Base-by-base conservation (phyloP, 352 stramenopile species). In the Phytophthora sp. region DNA sequence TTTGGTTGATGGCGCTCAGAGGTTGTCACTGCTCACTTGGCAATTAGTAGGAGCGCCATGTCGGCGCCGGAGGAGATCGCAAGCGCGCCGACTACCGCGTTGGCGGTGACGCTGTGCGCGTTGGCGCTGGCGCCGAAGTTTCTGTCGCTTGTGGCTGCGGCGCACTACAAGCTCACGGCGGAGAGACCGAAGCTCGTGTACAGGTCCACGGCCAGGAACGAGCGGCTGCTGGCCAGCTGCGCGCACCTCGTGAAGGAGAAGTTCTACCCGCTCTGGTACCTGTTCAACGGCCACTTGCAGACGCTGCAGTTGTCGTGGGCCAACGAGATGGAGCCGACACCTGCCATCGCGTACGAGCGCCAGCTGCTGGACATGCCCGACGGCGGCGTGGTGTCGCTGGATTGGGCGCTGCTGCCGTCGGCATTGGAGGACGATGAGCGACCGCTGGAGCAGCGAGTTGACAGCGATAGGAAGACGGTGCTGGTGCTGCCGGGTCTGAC, bases 241-340 rank as follows among this genome's bases (percentile, higher is more conserved):
- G 52, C 48, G 3, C 74, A 77, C n/a, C 54, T 88, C 45, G 68
- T 79, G 11, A 63, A 57, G 10, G 51, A 77, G 42, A 61, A 69
- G 41, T 91, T 88, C 66, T 81, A 79, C 31, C 72, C 82, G 39
- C 65, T 79, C 13, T 87, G 75, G 79, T 73, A 85, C 41, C 64
- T 89, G 21, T 83, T 84, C 42, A 88, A 88, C 48, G 79, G 77
- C 32, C 81, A 88, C 56, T 57, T 88, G 50, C 81, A 88, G 66
- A 88, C 81, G 2, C 17, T 87, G 35, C 69, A 80, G 50, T 65
- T 90, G 50, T 64, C 77, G 9, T 46, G 62, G 37, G 69, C 76
- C 26, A 77, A 77, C 6, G 65, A 73, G 4, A 54, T 58, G 27
- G 51, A 78, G 32, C 34, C 44, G 7, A 52, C 65, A 5, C 79